Base-by-base conservation (phyloP, 768 basidiomycete species). In the Boletus rubescentipes region DNA sequence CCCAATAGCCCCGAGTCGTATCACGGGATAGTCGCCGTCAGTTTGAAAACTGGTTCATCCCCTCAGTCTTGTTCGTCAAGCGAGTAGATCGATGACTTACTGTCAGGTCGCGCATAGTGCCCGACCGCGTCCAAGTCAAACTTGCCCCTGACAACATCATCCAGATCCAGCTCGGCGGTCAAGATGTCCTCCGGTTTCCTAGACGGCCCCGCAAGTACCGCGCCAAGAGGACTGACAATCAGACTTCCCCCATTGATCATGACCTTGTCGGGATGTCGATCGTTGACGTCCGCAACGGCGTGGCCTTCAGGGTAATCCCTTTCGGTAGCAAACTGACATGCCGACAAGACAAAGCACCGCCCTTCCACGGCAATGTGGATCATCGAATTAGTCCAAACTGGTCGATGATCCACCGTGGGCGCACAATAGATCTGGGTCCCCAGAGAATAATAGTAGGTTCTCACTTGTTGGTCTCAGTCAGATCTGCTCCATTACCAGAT, bases 281-380 rank as follows among this genome's bases (percentile, higher is more conserved):
- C 61, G n/a, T 55, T 63, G 8, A 62, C 53, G 55, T 79, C 67
- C 20, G 66, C 68, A 5, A 80, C 75, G 29, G 80, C 65, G 55
- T 83, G 78, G 36, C 71, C 72, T 2, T 66, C 63, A 0, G 83
- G 81, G 51, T 77, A 85, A 61, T 85, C 78, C 64, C 75, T 74
- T 57, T 79, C 79, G 53, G 77, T 74, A 0, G 81, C 76, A 61
- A 76, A 85, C 60, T 85, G 82, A 49, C 81, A 85, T 4, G 83
- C 84, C 14, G 81, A 77, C 23, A 87, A 72, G 46, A 87, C 86
- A 66, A 86, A 85, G 68, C 84, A 85, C 23, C 86, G 78, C 10
- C 86, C 86, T 63, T 87, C 86, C 34, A 83, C 68, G 1, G 86
- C 85, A 45, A 87, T 83, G 60, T 85, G 84, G 23, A 69, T 61